A percentile compares a stretch with the other conserved stretches of the same genome.
Evolutionary conservation across 2,329 filamentous ascomycete genomes (phyloP).

Genomic region (Purpureocillium lavendulum): DNA sequence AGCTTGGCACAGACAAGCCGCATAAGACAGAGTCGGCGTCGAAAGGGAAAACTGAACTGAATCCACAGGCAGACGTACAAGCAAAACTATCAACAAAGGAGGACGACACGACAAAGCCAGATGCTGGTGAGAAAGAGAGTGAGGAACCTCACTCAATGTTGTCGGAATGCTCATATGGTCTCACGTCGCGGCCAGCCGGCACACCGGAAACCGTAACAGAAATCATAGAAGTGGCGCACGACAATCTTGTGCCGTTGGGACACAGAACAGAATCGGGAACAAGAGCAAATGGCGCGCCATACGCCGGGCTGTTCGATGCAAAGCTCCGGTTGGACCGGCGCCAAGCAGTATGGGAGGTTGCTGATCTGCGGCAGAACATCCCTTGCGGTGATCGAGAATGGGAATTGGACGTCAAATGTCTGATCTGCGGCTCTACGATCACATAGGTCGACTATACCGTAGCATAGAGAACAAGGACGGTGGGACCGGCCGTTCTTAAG

Average conservation of each 20-base stretch:
- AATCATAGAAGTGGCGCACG: too few species aligned
- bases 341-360: conserved; percentile 42
- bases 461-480: too few species aligned
- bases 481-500: too few species aligned
- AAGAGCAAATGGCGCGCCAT: conserved; percentile 37
- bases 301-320: conserved; percentile 43
- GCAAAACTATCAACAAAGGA: conserved; percentile 34
- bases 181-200: too few species aligned
- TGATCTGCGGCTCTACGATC: conserved; percentile 40
- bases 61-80: conserved; percentile 9
- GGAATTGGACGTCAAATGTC: conserved; percentile 40
- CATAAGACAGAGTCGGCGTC: conserved; percentile 33
- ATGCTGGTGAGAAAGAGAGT: too few species aligned
- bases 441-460: too few species aligned
- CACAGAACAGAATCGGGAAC: conserved; percentile 19
- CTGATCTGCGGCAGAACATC: conserved; percentile 39
- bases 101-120: too few species aligned
- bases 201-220: too few species aligned
- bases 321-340: conserved; percentile 36
- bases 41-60: conserved; percentile 28
- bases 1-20: conserved; percentile 41
- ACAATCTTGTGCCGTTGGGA: too few species aligned
- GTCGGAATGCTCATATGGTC: too few species aligned
- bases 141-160: too few species aligned
- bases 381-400: conserved; percentile 42